These are phyloP conservation scores for Medicago arabica DNA, from an alignment of 306 rosid species.

Conservation along the genomic window DNA sequence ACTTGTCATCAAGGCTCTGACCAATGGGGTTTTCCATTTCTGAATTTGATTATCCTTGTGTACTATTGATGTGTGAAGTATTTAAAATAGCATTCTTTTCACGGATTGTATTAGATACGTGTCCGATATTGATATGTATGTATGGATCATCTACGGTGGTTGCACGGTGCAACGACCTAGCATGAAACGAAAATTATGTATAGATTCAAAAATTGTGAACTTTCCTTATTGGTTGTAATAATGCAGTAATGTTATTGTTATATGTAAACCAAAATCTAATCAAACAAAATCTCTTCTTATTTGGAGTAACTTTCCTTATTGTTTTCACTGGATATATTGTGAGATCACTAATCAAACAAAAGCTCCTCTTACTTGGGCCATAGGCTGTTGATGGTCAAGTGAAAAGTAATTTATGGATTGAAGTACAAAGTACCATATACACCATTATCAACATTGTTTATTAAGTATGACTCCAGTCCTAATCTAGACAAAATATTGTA, in stretches of 20 bases:
- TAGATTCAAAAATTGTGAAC: conserved; percentile 4
- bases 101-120: neutral
- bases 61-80: neutral
- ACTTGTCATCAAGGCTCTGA: neutral
- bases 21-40: neutral
- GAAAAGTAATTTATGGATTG: too few relatives aligned
- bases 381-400: too few relatives aligned
- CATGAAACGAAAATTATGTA: neutral
- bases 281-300: too few relatives aligned
- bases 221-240: neutral
- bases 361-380: too few relatives aligned
- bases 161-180: neutral
- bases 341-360: too few relatives aligned
- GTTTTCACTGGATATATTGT: too few relatives aligned
- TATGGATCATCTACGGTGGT: neutral
- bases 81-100: neutral
- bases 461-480: too few relatives aligned
- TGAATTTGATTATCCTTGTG: neutral
- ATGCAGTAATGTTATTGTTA: neutral
- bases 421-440: too few relatives aligned
- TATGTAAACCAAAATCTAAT: neutral
- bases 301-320: too few relatives aligned
- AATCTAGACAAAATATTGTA: too few relatives aligned
- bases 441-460: too few relatives aligned
- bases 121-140: neutral